Evolutionary conservation across 2,329 filamentous ascomycete genomes (phyloP), one percentile per base, ranked within the genome.

Genomic region (Fusarium armeniacum): DNA sequence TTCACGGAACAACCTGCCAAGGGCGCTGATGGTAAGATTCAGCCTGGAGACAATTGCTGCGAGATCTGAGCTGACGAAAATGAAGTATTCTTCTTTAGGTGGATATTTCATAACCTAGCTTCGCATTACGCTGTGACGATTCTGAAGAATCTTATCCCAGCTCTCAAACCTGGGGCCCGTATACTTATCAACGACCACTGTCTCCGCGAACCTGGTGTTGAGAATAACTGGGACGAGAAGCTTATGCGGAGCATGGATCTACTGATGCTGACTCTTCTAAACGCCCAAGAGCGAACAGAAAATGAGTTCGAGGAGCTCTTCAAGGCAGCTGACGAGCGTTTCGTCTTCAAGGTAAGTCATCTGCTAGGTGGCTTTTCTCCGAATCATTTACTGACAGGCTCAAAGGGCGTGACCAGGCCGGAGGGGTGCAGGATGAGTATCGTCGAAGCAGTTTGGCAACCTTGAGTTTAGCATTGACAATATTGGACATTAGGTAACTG

Each of bases 51-150:
- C 22, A 43, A 12, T 35, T 38, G 10, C 5, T 35, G 16, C 26
- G n/a, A 12, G 24, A 22, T 16, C 6, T 15, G 33, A 55, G 43
- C 68, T 74, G 22, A 76, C 66, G 16, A 18, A 12, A 28, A 38
- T 15, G 26, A 28, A 83, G 26, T 30, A 22, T 80, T 89, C 20
- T 82, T 86, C 70, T 84, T 89, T 76, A 84, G 86, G 49, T 85
- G 84, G 82, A 88, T 90, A 65, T 76, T 90, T 10, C 87, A 90
- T 74, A 88, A 90, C 77, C 88, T 87, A 79, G 84, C 86, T 0
- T 87, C 87, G 16, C 81, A 82, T 4, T 85, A 87, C 57, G 82
- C 83, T 6, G 72, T 84, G 45, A 79, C 80, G 45, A 84, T 89
- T 40, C 77, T 86, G 38, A 80, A 81, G 63, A 83, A 82, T 22